Conservation (phyloP, 345 rosid genomes). For the Populus davidiana region DNA sequence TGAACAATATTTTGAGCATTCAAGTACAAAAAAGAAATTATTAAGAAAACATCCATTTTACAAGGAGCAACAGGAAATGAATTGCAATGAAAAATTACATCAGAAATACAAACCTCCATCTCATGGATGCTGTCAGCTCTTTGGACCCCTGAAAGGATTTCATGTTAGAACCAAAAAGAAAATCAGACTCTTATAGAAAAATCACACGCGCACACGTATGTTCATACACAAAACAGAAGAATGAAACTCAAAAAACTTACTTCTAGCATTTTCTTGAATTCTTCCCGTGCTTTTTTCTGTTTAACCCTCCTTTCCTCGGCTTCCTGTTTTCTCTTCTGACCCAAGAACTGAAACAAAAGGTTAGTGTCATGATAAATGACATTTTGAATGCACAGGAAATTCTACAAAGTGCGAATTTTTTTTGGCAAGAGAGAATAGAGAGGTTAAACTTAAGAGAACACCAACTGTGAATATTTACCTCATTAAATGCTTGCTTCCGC, state of each 20-base stretch:
- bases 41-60: slow-evolving; percentile 7
- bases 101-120: slow-evolving; percentile 77
- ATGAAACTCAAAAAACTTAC: slow-evolving; percentile 40
- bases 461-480: slow-evolving; percentile 43
- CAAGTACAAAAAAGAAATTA: slow-evolving; percentile 19
- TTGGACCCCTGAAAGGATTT: slow-evolving; percentile 54
- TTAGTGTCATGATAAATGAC: slow-evolving; percentile 3
- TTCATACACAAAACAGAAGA: not conserved
- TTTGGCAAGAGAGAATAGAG: not conserved
- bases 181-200: not conserved
- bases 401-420: slow-evolving; percentile 13
- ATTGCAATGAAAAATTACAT: not conserved
- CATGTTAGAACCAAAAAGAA: slow-evolving; percentile 5
- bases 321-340: slow-evolving; percentile 71
- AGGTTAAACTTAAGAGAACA: not conserved
- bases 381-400: not conserved
- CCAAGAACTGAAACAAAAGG: slow-evolving; percentile 56
- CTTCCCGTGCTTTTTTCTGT: slow-evolving; percentile 72
- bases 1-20: slow-evolving; percentile 37
- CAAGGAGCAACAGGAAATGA: not conserved
- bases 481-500: slow-evolving; percentile 87
- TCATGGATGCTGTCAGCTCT: slow-evolving; percentile 67
- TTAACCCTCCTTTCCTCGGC: slow-evolving; percentile 71
- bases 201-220: not conserved
- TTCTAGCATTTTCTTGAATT: slow-evolving; percentile 79